Evolutionary conservation across 75 land plant species (phyloP).

Genomic region (Selaginella moellendorffii): DNA sequence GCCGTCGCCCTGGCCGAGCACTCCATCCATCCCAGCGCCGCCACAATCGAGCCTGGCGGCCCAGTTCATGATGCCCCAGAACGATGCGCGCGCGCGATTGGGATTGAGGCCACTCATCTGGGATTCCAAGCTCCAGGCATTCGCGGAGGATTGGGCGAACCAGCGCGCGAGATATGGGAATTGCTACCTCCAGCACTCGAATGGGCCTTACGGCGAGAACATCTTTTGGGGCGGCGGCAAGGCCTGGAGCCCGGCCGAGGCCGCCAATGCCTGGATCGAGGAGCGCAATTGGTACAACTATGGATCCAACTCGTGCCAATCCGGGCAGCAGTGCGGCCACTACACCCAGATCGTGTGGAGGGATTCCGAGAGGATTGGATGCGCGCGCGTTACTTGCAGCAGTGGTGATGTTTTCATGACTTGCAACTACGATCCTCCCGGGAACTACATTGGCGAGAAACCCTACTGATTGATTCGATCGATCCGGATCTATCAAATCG

Average conservation of each 20-base stretch:
- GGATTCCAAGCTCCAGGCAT: slow-evolving; percentile 34
- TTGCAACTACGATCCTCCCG: slow-evolving; percentile 43
- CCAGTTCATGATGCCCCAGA: slow-evolving; percentile 43
- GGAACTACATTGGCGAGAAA: slow-evolving; percentile 36
- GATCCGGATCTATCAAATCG: too few relatives aligned
- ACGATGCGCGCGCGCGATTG: slow-evolving; percentile 37
- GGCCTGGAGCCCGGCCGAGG: slow-evolving; percentile 21
- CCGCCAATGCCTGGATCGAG: slow-evolving; percentile 20
- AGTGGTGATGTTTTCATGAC: slow-evolving; percentile 32
- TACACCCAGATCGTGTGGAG: slow-evolving; percentile 48
- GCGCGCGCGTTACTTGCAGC: slow-evolving; percentile 30
- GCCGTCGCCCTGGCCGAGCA: too few relatives aligned
- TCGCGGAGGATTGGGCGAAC: slow-evolving; percentile 56
- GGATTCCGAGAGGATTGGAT: slow-evolving; percentile 20
- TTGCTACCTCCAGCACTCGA: slow-evolving; percentile 43
- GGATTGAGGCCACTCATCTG: slow-evolving; percentile 42
- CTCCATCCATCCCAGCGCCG: too few relatives aligned
- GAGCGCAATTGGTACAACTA: slow-evolving; percentile 23
- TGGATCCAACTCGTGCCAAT: slow-evolving; percentile 22
- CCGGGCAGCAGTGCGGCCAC: slow-evolving; percentile 30
- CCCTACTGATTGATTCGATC: too few relatives aligned
- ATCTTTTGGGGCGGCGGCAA: slow-evolving; percentile 18
- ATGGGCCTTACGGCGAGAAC: too few relatives aligned
- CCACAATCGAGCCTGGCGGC: too few relatives aligned
- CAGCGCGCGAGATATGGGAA: slow-evolving; percentile 23